Evolutionary conservation across 1,284 basidiomycete species (phyloP).

Genomic region (Boletus chippewaensis): DNA sequence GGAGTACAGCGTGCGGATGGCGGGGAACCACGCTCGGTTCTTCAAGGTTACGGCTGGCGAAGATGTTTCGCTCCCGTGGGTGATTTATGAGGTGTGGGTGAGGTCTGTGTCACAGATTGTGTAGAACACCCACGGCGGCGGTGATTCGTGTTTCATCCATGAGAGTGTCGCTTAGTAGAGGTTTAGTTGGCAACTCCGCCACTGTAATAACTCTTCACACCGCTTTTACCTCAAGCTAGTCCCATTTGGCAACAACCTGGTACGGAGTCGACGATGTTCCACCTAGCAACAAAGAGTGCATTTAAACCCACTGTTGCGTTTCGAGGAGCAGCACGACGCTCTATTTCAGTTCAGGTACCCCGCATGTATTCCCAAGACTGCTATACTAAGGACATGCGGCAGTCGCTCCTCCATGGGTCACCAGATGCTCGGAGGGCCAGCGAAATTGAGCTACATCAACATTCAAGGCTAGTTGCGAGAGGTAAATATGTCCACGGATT

Average conservation of each 20-base stretch:
- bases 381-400: slow-evolving; percentile 21
- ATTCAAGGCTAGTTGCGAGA: slow-evolving; percentile 78
- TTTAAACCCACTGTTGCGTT: slow-evolving; percentile 24
- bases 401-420: slow-evolving; percentile 68
- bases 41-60: slow-evolving; percentile 34
- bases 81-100: slow-evolving; percentile 44
- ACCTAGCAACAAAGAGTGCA: slow-evolving; percentile 26
- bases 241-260: slow-evolving; percentile 5
- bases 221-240: background rate
- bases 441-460: slow-evolving; percentile 69
- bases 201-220: background rate
- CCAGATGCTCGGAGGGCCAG: slow-evolving; percentile 79
- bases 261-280: slow-evolving; percentile 19
- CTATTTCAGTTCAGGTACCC: slow-evolving; percentile 59
- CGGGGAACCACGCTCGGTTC: slow-evolving; percentile 25
- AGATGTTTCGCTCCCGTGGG: slow-evolving; percentile 36
- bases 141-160: background rate
- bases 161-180: slow-evolving; percentile 2
- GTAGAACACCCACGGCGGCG: background rate
- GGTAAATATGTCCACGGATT: slow-evolving; percentile 87
- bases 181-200: slow-evolving; percentile 16
- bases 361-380: slow-evolving; percentile 18
- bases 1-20: slow-evolving; percentile 35
- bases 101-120: slow-evolving; percentile 18
- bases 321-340: slow-evolving; percentile 34